Conservation (phyloP, 768 basidiomycete genomes). For the Tricholoma matsutake region DNA sequence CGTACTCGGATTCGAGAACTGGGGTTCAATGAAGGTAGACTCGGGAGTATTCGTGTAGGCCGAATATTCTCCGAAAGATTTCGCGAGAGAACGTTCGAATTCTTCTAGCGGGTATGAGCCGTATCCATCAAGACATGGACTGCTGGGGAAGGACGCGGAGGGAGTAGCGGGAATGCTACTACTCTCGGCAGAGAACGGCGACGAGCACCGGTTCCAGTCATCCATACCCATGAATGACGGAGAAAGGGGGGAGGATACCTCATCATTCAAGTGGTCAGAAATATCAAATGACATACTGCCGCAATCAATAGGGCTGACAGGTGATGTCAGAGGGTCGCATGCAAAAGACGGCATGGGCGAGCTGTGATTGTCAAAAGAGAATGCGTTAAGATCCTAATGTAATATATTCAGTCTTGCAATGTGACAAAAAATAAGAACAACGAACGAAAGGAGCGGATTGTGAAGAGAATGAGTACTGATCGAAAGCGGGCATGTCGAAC, state of each 20-base stretch:
- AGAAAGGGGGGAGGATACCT: conserved; percentile 27
- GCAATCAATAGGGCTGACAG: conserved; percentile 17
- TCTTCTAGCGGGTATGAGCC: conserved; percentile 27
- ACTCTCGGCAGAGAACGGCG: conserved; percentile 33
- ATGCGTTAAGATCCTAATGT: conserved; percentile 40
- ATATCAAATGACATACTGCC: conserved; percentile 9
- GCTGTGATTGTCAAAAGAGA: conserved; percentile 41
- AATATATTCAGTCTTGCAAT: conserved; percentile 1
- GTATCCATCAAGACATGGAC: conserved; percentile 28
- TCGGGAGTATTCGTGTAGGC: conserved; percentile 16
- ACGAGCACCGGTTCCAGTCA: conserved; percentile 44
- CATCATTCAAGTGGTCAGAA: neutral
- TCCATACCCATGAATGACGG: conserved; percentile 32
- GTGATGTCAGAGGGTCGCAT: conserved; percentile 24
- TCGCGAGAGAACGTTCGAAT: conserved; percentile 30
- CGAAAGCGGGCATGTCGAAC: conserved; percentile 32
- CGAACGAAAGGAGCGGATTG: conserved; percentile 48
- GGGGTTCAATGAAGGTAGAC: conserved; percentile 3
- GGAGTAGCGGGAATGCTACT: conserved; percentile 42
- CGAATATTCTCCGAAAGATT: conserved; percentile 23
- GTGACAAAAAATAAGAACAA: conserved; percentile 29
- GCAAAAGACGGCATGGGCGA: conserved; percentile 30
- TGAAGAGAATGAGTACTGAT: conserved; percentile 25
- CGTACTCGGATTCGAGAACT: conserved; percentile 14
- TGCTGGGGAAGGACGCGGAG: conserved; percentile 23